Evolutionary conservation across 495 filamentous ascomycete genomes (phyloP), one percentile per base, ranked within the genome.

Genomic region (Penicillium pulvis): DNA sequence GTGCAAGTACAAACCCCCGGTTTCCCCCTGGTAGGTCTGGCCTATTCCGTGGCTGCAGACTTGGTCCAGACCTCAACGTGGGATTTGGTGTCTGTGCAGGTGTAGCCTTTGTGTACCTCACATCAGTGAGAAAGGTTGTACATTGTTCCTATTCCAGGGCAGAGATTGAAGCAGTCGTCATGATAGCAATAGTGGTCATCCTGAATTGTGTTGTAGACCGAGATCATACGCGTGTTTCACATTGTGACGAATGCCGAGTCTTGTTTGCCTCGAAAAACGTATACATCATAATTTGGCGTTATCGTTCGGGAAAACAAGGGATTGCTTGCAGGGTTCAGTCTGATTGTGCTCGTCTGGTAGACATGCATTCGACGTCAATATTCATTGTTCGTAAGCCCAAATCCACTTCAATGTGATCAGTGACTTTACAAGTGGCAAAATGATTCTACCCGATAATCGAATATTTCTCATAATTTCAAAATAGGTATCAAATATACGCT

Each of bases 61-160:
- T 58, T 56, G 65, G 67, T 63, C 62, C 50, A 58, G 54, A 70
- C 53, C 60, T 39, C 62, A 68, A 68, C 57, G 17, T 41, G 14
- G 14, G 45, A 26, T 43, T 30, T 45, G 10, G 11, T 45, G 31
- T 47, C 58, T 33, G 42, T 31, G 39, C 20, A 19, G 53, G 33
- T 43, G 53, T 58, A 46, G 57, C 56, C 45, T 43, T 53, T 42
- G 53, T 56, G 63, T 62, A 55, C 31, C 59, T 57, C 42, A 30
- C 43, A 36, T 46, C 6, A 26, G 30, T n/a, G 46, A 30, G 47
- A 48, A 54, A 19, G 17, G 51, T 58, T 24, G 55, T 56, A 55
- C 57, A 48, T 60, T 16, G 19, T 14, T 39, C n/a, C 19, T 35
- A 3, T 20, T 26, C 10, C 6, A 33, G 24, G 16, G 48, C 7